phyloP scores from a whole-genome alignment of 495 filamentous ascomycete species.

The Bacidia gigantensis region DNA sequence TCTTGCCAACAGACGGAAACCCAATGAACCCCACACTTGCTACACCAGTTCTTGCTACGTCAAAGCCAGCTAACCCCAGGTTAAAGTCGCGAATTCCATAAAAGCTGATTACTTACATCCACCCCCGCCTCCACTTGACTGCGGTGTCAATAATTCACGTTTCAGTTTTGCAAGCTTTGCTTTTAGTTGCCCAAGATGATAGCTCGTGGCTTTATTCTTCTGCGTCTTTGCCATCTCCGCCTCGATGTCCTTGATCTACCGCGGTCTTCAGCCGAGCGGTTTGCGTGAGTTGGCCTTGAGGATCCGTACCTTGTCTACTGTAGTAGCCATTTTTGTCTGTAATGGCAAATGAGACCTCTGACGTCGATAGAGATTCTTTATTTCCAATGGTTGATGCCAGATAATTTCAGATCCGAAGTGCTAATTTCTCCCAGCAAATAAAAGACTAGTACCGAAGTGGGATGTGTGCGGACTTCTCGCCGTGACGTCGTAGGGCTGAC shows the following conservation, averaged over 20 bases:
- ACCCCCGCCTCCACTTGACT: constrained; percentile 63
- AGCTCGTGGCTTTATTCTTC: constrained; percentile 96
- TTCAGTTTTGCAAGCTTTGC: constrained; percentile 97
- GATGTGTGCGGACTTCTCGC: too few relatives aligned
- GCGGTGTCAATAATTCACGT: constrained; percentile 82
- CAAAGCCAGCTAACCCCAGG: constrained; percentile 59
- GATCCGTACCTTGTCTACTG: constrained; percentile 73
- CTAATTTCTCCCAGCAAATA: too few relatives aligned
- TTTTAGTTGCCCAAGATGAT: constrained; percentile 77
- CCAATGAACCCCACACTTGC: constrained; percentile 68
- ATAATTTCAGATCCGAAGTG: too few relatives aligned
- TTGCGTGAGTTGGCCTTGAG: constrained; percentile 11
- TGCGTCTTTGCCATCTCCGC: constrained; percentile 67
- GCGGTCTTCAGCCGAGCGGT: constrained; percentile 12
- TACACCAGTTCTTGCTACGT: constrained; percentile 95
- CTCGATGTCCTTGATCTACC: constrained; percentile 94
- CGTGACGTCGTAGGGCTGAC: background rate
- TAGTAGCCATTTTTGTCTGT: constrained; percentile 66
- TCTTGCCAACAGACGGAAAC: constrained; percentile 96
- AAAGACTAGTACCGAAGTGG: background rate
- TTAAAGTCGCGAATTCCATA: background rate
- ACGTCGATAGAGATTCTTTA: too few relatives aligned
- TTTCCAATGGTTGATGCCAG: too few relatives aligned
- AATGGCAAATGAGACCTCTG: background rate
- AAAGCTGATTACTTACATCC: constrained; percentile 41